Percentiles rank a stretch among this genome's conserved stretches.
phyloP scores from a whole-genome alignment of 352 stramenopile genomes.

The Phytophthora cajani region DNA sequence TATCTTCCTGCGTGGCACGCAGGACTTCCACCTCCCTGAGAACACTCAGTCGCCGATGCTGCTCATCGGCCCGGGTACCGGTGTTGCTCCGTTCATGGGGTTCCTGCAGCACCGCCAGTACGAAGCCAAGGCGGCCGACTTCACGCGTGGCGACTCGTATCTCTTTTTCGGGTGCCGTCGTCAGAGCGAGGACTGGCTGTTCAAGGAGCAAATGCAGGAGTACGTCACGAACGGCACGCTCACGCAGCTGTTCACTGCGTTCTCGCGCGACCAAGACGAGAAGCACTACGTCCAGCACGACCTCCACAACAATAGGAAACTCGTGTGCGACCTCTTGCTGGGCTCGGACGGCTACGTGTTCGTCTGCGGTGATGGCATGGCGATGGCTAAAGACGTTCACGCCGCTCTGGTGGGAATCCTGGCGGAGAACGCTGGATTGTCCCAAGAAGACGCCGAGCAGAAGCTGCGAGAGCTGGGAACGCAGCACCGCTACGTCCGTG shows the following conservation, averaged over 20 bases:
- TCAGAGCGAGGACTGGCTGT: constrained; percentile 93
- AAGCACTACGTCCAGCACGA: constrained; percentile 96
- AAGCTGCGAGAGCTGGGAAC: constrained; percentile 63
- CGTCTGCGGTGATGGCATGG: constrained; percentile 95
- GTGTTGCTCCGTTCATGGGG: constrained; percentile 96
- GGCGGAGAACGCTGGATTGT: constrained; percentile 59
- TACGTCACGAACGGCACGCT: constrained; percentile 81
- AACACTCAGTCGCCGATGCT: constrained; percentile 89
- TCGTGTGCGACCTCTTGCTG: constrained; percentile 82
- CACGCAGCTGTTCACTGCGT: constrained; percentile 87
- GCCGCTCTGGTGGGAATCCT: constrained; percentile 84
- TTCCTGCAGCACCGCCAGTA: constrained; percentile 92
- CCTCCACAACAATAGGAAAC: constrained; percentile 58
- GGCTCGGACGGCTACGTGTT: constrained; percentile 89
- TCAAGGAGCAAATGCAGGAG: constrained; percentile 84
- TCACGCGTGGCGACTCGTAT: constrained; percentile 52
- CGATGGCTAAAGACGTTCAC: constrained; percentile 97
- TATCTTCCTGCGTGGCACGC: constrained; percentile 92
- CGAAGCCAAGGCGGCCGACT: constrained; percentile 34
- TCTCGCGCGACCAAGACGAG: constrained; percentile 90
- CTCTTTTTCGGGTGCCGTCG: constrained; percentile 96
- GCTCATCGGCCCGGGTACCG: constrained; percentile 96
- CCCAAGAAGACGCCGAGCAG: constrained; percentile 64
- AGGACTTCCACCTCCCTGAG: constrained; percentile 91
- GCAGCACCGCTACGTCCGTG: constrained; percentile 86